Percentiles rank a stretch among this genome's conserved stretches.
Evolutionary conservation across 192 early-diverging fungal genomes (phyloP).

Genomic region (Phlyctochytrium planicorne): DNA sequence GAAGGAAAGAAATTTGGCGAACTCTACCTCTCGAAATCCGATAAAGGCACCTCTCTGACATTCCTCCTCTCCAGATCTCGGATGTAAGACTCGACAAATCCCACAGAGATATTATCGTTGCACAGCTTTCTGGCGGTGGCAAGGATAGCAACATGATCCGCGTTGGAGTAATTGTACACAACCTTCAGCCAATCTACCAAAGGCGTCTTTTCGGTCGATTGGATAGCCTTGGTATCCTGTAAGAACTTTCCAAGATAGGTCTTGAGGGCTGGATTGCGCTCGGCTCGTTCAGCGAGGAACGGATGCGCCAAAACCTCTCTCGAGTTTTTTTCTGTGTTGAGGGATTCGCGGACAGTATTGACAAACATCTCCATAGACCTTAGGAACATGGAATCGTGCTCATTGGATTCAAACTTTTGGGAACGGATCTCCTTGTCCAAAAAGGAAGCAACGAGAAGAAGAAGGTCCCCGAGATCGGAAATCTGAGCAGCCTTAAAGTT

Average conservation of each 20-base stretch:
- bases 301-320: neutral
- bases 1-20: too few relatives aligned
- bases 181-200: slow-evolving; percentile 2
- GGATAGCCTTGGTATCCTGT: neutral
- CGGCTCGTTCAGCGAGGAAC: neutral
- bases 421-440: neutral
- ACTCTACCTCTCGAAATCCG: too few relatives aligned
- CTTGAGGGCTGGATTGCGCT: neutral
- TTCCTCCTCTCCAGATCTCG: neutral
- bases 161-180: neutral
- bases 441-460: neutral
- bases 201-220: neutral
- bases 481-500: neutral
- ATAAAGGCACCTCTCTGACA: neutral
- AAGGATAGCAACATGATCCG: neutral
- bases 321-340: neutral
- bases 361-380: neutral
- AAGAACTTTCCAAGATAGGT: neutral
- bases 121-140: neutral
- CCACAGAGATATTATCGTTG: neutral
- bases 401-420: neutral
- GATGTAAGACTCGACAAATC: neutral
- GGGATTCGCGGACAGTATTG: neutral
- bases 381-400: neutral
- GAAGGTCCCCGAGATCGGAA: neutral